Base-by-base conservation (phyloP, 2,329 filamentous ascomycete species). In the Fusarium brachygibbosum region DNA sequence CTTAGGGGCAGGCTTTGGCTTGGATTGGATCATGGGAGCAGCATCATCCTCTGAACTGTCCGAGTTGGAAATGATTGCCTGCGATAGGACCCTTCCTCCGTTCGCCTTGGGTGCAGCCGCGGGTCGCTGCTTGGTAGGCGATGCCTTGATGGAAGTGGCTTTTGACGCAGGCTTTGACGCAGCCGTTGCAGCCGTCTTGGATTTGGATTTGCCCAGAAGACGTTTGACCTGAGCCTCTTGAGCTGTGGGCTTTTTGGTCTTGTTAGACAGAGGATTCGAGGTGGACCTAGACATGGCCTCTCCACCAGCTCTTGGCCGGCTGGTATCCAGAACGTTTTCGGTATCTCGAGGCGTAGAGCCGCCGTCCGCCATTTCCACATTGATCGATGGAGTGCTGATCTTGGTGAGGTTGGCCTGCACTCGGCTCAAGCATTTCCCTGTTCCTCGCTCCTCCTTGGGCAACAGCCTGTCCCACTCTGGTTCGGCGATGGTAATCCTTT, bases 391-490 rank as follows among this genome's bases (percentile, higher is more conserved):
- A 6, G 76, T n/a, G 82, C 75, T 32, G 77, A 79, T 84, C 74
- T 85, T 86, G 49, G 85, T 87, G 44, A 91, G 82, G 12, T 84
- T 83, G 13, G 84, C 86, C 69, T 90, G 88, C 11, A 91, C 78
- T 70, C 86, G 88, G 78, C 88, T 90, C 34, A 91, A 78, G 51
- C 85, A 86, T 51, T 86, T 89, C 53, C 88, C 88, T 65, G 80
- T 80, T 53, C 86, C 87, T 51, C 88, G 82, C 57, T 90, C 87
- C 46, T 85, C 82, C 66, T 81, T 82, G 7, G 86, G 84, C 13
- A 90, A 79, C n/a, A 91, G 79, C 67, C 82, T 84, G 72, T 91
- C 86, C 88, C 88, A 91, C 53, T 87, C 83, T 0, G 84, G 83
- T 59, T 90, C 87, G 1, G 83, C 83, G 3, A 84, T 79, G 9